Conservation (phyloP, 371 early-diverging fungal species). For the Entomophthora muscae region DNA sequence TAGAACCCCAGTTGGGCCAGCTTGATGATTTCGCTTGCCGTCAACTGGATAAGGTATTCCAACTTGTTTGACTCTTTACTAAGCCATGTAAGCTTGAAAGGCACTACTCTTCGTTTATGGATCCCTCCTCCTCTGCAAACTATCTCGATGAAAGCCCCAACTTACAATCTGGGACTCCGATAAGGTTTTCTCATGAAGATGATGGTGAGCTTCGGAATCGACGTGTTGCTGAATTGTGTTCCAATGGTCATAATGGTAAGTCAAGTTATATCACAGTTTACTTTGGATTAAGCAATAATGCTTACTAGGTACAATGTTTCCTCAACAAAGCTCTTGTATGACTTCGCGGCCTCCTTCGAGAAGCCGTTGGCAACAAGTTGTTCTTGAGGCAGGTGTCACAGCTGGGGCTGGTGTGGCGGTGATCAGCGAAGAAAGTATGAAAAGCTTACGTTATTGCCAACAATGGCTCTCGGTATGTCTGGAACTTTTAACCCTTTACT, state of each 20-base stretch:
- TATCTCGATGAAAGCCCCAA: not conserved
- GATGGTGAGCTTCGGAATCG: not conserved
- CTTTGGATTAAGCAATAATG: conserved; percentile 5
- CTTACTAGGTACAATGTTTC: conserved; percentile 10
- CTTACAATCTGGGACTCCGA: not conserved
- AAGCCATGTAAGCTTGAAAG: conserved; percentile 1
- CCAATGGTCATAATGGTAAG: not conserved
- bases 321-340: conserved; percentile 12
- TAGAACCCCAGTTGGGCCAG: conserved; percentile 34
- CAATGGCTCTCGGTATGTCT: conserved; percentile 49
- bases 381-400: conserved; percentile 44
- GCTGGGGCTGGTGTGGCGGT: conserved; percentile 53
- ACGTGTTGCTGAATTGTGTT: not conserved
- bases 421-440: conserved; percentile 61
- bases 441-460: conserved; percentile 55
- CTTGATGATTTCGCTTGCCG: conserved; percentile 57
- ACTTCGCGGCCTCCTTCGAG: conserved; percentile 12
- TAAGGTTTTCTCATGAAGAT: not conserved
- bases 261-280: conserved; percentile 8
- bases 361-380: conserved; percentile 53
- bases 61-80: conserved; percentile 1
- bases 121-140: not conserved
- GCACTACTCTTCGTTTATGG: conserved; percentile 7
- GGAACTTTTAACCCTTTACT: not conserved
- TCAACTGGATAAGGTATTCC: conserved; percentile 43